phyloP scores from a whole-genome alignment of 225 moss, liverwort and hornwort species.

The Thuidium tamariscinum region DNA sequence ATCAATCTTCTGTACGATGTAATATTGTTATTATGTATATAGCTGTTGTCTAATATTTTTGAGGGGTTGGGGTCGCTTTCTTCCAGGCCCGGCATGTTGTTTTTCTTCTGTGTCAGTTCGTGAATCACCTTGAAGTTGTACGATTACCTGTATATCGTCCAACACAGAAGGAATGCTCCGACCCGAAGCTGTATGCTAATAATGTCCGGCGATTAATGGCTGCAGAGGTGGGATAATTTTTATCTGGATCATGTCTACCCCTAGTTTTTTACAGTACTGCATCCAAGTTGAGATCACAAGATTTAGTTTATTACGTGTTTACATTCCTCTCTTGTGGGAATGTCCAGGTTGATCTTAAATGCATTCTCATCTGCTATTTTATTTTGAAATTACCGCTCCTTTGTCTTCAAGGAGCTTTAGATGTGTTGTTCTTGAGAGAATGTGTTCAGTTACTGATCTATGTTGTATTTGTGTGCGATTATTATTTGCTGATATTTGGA shows the following conservation, averaged over 20 bases:
- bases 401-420: not conserved
- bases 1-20: not conserved
- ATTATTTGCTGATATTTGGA: not conserved
- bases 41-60: not conserved
- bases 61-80: not conserved
- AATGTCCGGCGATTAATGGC: constrained; percentile 81
- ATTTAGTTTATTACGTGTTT: not conserved
- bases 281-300: not conserved
- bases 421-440: not conserved
- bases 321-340: not conserved
- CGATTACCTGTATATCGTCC: constrained; percentile 77
- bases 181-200: constrained; percentile 73
- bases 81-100: constrained; percentile 73
- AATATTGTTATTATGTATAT: not conserved
- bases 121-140: constrained; percentile 81
- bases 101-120: constrained; percentile 79
- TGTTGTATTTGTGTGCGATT: not conserved
- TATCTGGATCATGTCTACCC: not conserved
- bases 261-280: not conserved
- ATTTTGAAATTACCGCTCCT: not conserved
- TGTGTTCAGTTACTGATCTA: not conserved
- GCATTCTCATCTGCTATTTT: not conserved
- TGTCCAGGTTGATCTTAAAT: not conserved
- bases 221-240: constrained; percentile 45
- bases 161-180: constrained; percentile 63